Percentiles rank a stretch among this genome's conserved stretches.
Evolutionary conservation across 176 grass and related monocot genomes (phyloP).

Genomic region (Rhipidocladum racemiflorum): DNA sequence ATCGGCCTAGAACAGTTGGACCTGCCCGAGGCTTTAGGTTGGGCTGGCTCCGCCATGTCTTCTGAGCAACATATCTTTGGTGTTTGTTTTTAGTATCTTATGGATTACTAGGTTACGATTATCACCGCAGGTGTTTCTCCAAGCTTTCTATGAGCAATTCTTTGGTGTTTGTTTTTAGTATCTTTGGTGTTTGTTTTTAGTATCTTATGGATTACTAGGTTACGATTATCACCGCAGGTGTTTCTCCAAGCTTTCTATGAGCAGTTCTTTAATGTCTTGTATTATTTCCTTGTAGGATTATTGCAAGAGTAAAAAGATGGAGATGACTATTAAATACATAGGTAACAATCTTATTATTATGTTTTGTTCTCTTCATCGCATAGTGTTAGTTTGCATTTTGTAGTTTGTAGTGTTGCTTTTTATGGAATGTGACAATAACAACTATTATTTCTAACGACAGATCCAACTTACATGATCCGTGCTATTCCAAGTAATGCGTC

Average conservation of each 20-base stretch:
- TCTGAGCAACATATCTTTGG: too few species aligned
- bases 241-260: slow-evolving; percentile 8
- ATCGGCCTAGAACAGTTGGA: too few species aligned
- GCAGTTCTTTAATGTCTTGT: background rate
- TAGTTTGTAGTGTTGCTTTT: background rate
- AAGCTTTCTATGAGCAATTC: background rate
- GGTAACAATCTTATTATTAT: slow-evolving; percentile 38
- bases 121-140: background rate
- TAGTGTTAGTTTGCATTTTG: slow-evolving; percentile 20
- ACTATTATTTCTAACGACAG: slow-evolving; percentile 43
- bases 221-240: background rate
- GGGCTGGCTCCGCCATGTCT: too few species aligned
- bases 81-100: background rate
- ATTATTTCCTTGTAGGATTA: slow-evolving; percentile 42
- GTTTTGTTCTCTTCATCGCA: background rate
- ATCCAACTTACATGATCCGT: slow-evolving; percentile 99
- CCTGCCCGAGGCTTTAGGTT: too few species aligned
- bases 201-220: background rate
- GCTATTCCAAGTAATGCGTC: slow-evolving; percentile 96
- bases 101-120: background rate
- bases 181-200: background rate
- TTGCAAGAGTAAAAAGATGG: slow-evolving; percentile 70
- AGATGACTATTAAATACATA: slow-evolving; percentile 98
- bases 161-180: too few species aligned
- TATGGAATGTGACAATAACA: background rate